phyloP scores from a whole-genome alignment of 768 basidiomycete species.

The Pleurotus ostreatus region DNA sequence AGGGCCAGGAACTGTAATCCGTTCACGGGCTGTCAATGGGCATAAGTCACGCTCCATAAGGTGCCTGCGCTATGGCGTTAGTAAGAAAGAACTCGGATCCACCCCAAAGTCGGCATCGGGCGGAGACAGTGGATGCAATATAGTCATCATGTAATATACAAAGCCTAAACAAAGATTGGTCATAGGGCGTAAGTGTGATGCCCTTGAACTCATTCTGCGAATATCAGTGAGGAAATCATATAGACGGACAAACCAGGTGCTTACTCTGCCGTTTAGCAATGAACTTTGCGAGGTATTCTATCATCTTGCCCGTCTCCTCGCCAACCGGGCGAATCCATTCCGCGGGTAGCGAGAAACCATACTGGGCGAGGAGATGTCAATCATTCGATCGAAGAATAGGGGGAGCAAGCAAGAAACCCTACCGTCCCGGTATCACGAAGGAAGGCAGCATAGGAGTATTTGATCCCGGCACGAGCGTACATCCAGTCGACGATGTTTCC shows the following conservation, averaged over 20 bases:
- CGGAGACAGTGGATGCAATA: too few species aligned
- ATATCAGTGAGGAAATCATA: too few species aligned
- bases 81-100: too few species aligned
- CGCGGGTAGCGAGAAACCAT: conserved; percentile 73
- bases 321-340: conserved; percentile 75
- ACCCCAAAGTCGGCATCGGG: too few species aligned
- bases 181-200: too few species aligned
- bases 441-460: conserved; percentile 62
- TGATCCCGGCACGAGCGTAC: conserved; percentile 51
- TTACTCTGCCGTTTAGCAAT: conserved; percentile 35
- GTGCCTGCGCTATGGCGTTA: too few species aligned
- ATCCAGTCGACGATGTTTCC: conserved; percentile 69
- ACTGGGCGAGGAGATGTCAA: conserved; percentile 33
- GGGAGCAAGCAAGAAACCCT: conserved; percentile 19
- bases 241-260: neutral
- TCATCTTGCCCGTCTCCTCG: conserved; percentile 65
- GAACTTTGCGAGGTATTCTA: conserved; percentile 67
- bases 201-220: too few species aligned
- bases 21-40: too few species aligned
- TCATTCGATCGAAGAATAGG: neutral
- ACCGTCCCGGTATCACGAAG: conserved; percentile 70
- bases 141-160: too few species aligned
- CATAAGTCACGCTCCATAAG: too few species aligned
- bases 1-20: too few species aligned
- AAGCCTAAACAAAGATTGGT: too few species aligned